These are phyloP conservation scores for Urtica urens DNA, from an alignment of 306 rosid species.

Conservation along the genomic window DNA sequence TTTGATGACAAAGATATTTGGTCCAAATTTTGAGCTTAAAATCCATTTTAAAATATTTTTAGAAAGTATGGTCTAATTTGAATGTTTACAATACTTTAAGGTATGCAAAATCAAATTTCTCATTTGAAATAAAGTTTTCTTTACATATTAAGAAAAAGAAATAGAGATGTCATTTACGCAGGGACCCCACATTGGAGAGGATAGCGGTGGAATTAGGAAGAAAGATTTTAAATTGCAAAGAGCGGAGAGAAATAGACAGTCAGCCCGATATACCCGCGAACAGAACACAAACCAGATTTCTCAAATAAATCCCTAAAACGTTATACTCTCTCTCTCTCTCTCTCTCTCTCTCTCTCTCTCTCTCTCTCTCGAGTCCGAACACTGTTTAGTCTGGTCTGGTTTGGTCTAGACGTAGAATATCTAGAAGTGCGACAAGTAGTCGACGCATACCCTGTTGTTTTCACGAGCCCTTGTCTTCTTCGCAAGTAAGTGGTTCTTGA, in stretches of 20 bases:
- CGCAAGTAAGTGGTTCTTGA: too few relatives aligned
- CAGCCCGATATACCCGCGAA: neutral
- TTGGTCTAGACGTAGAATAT: too few relatives aligned
- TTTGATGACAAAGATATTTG: too few relatives aligned
- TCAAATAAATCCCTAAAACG: neutral
- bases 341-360: neutral
- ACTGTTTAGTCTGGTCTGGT: neutral
- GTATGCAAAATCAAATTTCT: too few relatives aligned
- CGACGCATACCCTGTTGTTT: neutral
- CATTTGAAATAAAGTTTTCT: too few relatives aligned
- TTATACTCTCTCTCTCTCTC: neutral
- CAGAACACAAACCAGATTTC: neutral
- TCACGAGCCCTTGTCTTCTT: neutral
- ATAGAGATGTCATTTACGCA: neutral
- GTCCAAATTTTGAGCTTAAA: too few relatives aligned
- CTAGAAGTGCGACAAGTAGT: too few relatives aligned
- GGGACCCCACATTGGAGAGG: conserved; percentile 1
- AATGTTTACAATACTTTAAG: too few relatives aligned
- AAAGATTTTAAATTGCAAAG: conserved; percentile 33
- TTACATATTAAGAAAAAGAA: neutral
- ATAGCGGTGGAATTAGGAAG: conserved; percentile 53
- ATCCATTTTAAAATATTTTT: too few relatives aligned
- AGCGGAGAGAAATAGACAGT: neutral
- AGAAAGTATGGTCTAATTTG: too few relatives aligned
- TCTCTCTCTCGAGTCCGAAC: neutral